Evolutionary conservation across 108 stramenopile species (phyloP).

Genomic region (Cyclotella cryptica): DNA sequence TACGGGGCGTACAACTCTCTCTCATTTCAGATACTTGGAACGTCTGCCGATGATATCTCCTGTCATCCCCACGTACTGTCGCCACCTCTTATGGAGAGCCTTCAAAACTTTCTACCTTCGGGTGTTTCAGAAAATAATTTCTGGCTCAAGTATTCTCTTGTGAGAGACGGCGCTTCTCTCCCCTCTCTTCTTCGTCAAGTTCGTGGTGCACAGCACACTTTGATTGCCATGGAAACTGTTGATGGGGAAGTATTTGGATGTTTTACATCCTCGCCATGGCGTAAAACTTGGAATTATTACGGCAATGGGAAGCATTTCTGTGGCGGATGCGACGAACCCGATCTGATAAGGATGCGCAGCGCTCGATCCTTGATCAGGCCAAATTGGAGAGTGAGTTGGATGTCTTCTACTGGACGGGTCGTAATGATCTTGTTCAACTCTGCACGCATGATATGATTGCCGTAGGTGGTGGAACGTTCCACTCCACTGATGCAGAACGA

Average conservation of each 20-base stretch:
- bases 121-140: slow-evolving; percentile 59
- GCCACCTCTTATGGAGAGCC: slow-evolving; percentile 80
- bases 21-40: slow-evolving; percentile 60
- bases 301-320: slow-evolving; percentile 75
- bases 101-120: slow-evolving; percentile 65
- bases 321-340: slow-evolving; percentile 77
- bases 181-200: slow-evolving; percentile 63
- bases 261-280: slow-evolving; percentile 71
- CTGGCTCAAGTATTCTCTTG: slow-evolving; percentile 82
- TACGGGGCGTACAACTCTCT: slow-evolving; percentile 60
- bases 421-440: slow-evolving; percentile 65
- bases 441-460: slow-evolving; percentile 72
- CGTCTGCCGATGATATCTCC: slow-evolving; percentile 54
- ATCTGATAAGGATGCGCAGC: slow-evolving; percentile 54
- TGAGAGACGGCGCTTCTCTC: slow-evolving; percentile 78
- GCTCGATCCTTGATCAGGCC: slow-evolving; percentile 76
- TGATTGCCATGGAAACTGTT: slow-evolving; percentile 81
- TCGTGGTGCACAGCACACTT: slow-evolving; percentile 64
- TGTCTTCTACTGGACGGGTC: slow-evolving; percentile 65
- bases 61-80: slow-evolving; percentile 76
- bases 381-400: slow-evolving; percentile 80
- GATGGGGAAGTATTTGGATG: slow-evolving; percentile 85
- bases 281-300: slow-evolving; percentile 64
- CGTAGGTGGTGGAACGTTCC: slow-evolving; percentile 60
- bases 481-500: slow-evolving; percentile 8